Evolutionary conservation across 2,329 filamentous ascomycete genomes (phyloP), one percentile per base, ranked within the genome.

Genomic region (Lecanicillium sp.): DNA sequence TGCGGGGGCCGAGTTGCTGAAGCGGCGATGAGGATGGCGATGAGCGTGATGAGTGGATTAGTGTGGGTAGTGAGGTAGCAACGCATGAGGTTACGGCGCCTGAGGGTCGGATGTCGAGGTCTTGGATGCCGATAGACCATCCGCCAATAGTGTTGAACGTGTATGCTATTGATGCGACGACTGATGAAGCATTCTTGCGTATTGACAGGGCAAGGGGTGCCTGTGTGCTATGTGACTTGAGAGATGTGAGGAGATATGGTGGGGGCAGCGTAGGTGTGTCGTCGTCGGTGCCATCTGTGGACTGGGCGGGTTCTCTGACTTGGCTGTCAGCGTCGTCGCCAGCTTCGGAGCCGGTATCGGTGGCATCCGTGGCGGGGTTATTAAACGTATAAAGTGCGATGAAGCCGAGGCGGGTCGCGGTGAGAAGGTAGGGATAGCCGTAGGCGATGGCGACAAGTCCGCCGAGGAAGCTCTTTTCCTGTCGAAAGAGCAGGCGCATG

Each of bases 91-190:
- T 60, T 35, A 67, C 52, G n/a, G 61, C 58, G 15, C 66, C 63
- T 21, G 62, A 56, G 5, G 62, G 58, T 1, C 60, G 66, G 36
- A 95, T 75, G 50, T 85, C 82, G 36, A 96, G 71, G 63, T 96
- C 91, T 63, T 97, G 91, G n/a, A 97, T 79, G 2, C 90, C 90
- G 14, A 95, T 78, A 7, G 86, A 90, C 87, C 90, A 96, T 23
- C 90, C 90, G 36, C 81, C 82, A 3, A 84, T 73, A 2, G 86
- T 86, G 14, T 85, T 83, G 54, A 94, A 81, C 0, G 87, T 87
- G 62, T 95, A 96, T 1, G 88, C 90, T 51, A 96, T 86, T 0
- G 87, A 90, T 2, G 88, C 86, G n/a, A 89, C 78, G 15, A 88
- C 78, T 10, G 78, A 78, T 3, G 71, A 69, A 1, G 78, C 62